Percentiles rank a stretch among this genome's conserved stretches.
These are phyloP conservation scores for Mallotus repandus DNA, from an alignment of 441 rosid genomes.

Conservation along the genomic window DNA sequence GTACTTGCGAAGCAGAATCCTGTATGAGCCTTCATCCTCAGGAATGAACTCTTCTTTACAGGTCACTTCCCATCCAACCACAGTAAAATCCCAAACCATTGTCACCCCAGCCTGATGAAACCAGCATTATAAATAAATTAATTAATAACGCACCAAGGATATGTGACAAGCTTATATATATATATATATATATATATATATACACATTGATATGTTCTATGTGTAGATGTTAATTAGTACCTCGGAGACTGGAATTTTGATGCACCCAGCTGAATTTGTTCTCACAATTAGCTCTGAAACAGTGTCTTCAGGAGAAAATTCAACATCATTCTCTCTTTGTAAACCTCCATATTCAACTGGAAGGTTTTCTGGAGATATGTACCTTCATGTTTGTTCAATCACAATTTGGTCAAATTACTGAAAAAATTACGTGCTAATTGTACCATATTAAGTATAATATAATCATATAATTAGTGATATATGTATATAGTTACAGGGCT, in stretches of 20 bases:
- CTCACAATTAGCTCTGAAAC: constrained; percentile 33
- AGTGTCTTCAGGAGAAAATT: constrained; percentile 38
- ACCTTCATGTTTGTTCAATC: constrained; percentile 30
- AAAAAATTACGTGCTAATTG: no score
- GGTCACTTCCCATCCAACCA: constrained; percentile 52
- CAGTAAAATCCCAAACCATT: constrained; percentile 48
- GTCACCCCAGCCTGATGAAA: constrained; percentile 41
- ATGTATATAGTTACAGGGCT: no score
- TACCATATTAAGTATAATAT: no score
- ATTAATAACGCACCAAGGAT: not conserved
- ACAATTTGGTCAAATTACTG: not conserved
- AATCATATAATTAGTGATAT: no score
- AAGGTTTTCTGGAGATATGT: constrained; percentile 46
- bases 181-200: not conserved
- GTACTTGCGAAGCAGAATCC: constrained; percentile 30
- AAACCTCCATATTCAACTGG: constrained; percentile 61
- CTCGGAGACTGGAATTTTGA: constrained; percentile 43
- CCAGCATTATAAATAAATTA: not conserved
- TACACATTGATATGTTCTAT: not conserved
- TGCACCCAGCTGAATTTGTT: constrained; percentile 26
- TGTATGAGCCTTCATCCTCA: constrained; percentile 62
- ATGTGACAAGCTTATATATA: not conserved
- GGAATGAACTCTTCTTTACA: constrained; percentile 60
- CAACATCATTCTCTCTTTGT: constrained; percentile 42
- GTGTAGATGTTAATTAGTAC: constrained; percentile 16